Evolutionary conservation across 1,284 basidiomycete species (phyloP).

Genomic region (Melampsora americana): DNA sequence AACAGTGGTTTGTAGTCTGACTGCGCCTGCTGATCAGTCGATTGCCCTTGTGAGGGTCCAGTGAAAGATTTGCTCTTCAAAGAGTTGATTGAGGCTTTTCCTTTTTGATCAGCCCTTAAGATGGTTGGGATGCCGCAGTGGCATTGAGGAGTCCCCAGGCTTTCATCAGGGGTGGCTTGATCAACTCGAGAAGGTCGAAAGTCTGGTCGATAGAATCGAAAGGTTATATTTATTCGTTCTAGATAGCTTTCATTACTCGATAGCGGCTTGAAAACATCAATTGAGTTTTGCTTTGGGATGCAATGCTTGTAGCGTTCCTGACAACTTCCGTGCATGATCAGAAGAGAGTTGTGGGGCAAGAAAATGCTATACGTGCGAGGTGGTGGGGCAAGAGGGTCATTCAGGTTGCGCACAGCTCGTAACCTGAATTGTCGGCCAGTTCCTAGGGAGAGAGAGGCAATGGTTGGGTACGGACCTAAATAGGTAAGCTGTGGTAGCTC

Average conservation of each 20-base stretch:
- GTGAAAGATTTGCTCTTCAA: conserved; percentile 9
- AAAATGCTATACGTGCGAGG: conserved; percentile 77
- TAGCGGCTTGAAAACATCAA: conserved; percentile 70
- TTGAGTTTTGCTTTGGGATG: conserved; percentile 69
- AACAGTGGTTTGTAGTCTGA: conserved; percentile 60
- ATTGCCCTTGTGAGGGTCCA: not conserved
- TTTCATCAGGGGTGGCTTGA: conserved; percentile 45
- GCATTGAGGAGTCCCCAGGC: conserved; percentile 60
- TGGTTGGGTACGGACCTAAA: conserved; percentile 85
- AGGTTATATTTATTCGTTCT: conserved; percentile 48
- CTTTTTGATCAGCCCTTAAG: conserved; percentile 59
- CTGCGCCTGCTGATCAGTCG: conserved; percentile 12
- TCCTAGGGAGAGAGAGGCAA: conserved; percentile 88
- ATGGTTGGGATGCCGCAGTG: conserved; percentile 74
- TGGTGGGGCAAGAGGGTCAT: conserved; percentile 54
- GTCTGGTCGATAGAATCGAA: conserved; percentile 73
- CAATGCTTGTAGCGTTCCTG: conserved; percentile 85
- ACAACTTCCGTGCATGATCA: conserved; percentile 86
- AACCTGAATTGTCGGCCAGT: conserved; percentile 56
- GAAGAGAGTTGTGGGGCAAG: conserved; percentile 77
- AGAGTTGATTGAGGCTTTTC: conserved; percentile 49
- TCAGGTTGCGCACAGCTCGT: conserved; percentile 63
- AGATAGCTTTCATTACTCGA: conserved; percentile 9
- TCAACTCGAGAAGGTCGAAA: conserved; percentile 69
- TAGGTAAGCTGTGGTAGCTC: conserved; percentile 61